Base-by-base conservation (phyloP, 2,329 filamentous ascomycete genomes). In the Fusarium tanahbumbuense region DNA sequence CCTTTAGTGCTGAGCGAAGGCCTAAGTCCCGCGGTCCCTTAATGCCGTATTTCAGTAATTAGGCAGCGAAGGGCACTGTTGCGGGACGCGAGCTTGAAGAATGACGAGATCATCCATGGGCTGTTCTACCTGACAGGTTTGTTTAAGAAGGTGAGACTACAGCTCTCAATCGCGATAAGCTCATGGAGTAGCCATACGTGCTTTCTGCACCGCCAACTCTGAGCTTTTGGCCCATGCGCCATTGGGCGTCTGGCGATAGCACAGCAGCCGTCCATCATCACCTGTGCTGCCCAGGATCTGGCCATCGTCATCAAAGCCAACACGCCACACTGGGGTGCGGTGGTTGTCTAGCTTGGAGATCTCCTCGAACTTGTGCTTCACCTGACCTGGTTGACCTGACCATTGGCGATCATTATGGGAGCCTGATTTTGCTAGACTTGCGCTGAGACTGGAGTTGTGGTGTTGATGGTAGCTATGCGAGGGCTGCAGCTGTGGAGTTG, bases 241-340 rank as follows among this genome's bases (percentile, higher is more conserved):
- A 61, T 85, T 84, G 1, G 87, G 86, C 44, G 82, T 84, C 78
- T 90, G 87, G 16, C 88, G 84, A 76, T 89, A 91, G 66, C 88
- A 88, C 73, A 89, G 79, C 62, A 91, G 75, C 76, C 84, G 87
- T 13, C 91, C 92, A 77, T 94, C 92, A 69, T 95, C 92, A 5
- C 92, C 92, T 2, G 92, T 92, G 42, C 90, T 92, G 3, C 92
- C 89, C 10, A 95, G 82, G 15, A 94, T 86, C 78, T 93, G 91
- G 7, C 91, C 91, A 81, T 89, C 84, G 56, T 87, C 85, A 72
- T 90, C 88, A 72, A 94, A 95, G 2, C 87, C 87, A 4, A 94
- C 89, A 23, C 91, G 84, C 92, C 92, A 95, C 3, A 93, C 91
- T 2, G 91, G 91, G 20, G 88, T 90, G 52, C 88, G 86, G 76